Percentiles rank a stretch among this genome's conserved stretches.
phyloP scores from a whole-genome alignment of 306 rosid species.

The Dicorynia guianensis region DNA sequence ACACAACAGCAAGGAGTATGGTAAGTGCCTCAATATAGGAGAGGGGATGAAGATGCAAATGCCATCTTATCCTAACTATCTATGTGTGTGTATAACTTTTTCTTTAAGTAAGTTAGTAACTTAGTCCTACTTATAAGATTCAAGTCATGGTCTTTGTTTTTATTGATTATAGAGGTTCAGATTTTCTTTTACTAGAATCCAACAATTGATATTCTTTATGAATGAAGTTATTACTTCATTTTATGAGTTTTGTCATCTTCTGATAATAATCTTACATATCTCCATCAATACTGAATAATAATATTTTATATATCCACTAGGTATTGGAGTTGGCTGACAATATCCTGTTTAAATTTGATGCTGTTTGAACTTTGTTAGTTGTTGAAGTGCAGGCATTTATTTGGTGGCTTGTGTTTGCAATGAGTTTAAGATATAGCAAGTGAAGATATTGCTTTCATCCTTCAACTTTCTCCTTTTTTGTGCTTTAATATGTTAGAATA shows the following conservation, averaged over 20 bases:
- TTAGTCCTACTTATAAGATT: conserved; percentile 32
- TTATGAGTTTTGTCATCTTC: too few species aligned
- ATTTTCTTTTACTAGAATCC: too few species aligned
- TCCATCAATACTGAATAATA: not conserved
- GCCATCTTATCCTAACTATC: not conserved
- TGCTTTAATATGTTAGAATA: not conserved
- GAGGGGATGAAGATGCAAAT: conserved; percentile 1
- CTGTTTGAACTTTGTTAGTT: conserved; percentile 60
- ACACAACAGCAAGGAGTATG: not conserved
- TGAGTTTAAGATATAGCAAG: conserved; percentile 14
- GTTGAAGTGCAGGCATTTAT: conserved; percentile 77
- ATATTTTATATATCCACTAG: conserved; percentile 42
- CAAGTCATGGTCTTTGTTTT: conserved; percentile 10
- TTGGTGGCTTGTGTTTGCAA: conserved; percentile 10
- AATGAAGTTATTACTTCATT: too few species aligned
- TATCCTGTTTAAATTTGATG: conserved; percentile 67
- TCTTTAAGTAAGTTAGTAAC: conserved; percentile 6
- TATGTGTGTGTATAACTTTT: conserved; percentile 3
- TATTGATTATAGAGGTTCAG: too few species aligned
- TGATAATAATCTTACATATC: too few species aligned
- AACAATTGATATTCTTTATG: too few species aligned
- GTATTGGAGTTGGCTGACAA: conserved; percentile 75
- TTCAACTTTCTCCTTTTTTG: not conserved
- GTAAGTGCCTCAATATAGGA: not conserved
- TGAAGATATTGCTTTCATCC: not conserved